Base-by-base conservation (phyloP, 2,329 filamentous ascomycete genomes). In the Calonectria henricotiae region DNA sequence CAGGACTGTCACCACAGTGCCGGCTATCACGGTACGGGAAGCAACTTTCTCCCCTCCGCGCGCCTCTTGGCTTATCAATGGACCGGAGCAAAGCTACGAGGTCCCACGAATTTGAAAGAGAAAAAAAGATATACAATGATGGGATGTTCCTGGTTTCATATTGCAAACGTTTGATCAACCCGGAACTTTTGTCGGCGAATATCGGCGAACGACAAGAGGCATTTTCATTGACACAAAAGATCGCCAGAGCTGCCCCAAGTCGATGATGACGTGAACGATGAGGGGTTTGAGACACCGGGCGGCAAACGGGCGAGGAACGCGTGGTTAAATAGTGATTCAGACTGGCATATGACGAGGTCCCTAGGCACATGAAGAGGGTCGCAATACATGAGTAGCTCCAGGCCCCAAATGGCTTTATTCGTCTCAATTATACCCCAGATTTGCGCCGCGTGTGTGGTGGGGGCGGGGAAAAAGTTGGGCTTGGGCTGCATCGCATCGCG, bases 381-480 rank as follows among this genome's bases (percentile, higher is more conserved):
- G 46, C 44, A 27, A 30, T 35, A 51, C 39, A 44, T 44, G 39
- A 44, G 55, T 58, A 62, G 65, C 58, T 63, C 39, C 39, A 47
- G 60, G 39, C 39, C 35, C 39, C 39, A 49, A 65, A 65, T 12
- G 30, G 67, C 67, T 65, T 69, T 69, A 68, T 68, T 60, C 62
- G 41, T 62, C 58, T 62, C 44, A 51, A 62, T 47, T 20, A 64
- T 70, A 67, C 68, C 68, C 68, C 58, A 58, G 64, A 43, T 67
- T 62, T 70, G 46, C 58, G 68, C 32, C 32, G 43, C 46, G 44
- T 39, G 37, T 27, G 60, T 62, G 49, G 68, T 77, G 75, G 75
- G 75, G 75, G 75, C 73, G 75, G 75, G 73, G 75, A 71, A 72
- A 32, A 23, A 13, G 51, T 37, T 58, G 51, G 30, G 44, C 32